Percentiles rank a stretch among this genome's conserved stretches.
Conservation (phyloP, 2,329 filamentous ascomycete genomes). For the Pseudogymnoascus sp. region DNA sequence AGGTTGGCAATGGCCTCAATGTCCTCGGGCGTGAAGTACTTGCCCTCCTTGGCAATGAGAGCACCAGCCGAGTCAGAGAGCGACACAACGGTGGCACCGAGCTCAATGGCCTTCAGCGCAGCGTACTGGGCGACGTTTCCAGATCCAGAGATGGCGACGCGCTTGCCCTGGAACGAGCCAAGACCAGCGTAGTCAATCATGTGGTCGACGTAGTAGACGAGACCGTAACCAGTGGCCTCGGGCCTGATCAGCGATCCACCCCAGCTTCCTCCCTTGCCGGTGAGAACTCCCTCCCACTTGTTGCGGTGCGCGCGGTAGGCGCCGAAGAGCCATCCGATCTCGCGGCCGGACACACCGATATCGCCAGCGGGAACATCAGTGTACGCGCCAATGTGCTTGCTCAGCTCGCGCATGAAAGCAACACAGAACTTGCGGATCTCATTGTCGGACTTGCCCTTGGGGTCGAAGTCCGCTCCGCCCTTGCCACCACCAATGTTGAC, state of each 20-base stretch:
- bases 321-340: slow-evolving; percentile 93
- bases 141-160: slow-evolving; percentile 89
- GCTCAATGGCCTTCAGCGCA: slow-evolving; percentile 91
- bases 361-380: slow-evolving; percentile 96
- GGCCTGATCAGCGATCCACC: slow-evolving; percentile 90
- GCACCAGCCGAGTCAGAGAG: slow-evolving; percentile 87
- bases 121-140: slow-evolving; percentile 98
- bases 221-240: slow-evolving; percentile 92
- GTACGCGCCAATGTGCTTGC: slow-evolving; percentile 91
- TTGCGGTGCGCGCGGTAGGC: slow-evolving; percentile 83
- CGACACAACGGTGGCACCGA: slow-evolving; percentile 85
- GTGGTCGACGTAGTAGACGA: slow-evolving; percentile 92
- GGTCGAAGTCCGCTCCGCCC: slow-evolving; percentile 96
- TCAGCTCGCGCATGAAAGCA: slow-evolving; percentile 91
- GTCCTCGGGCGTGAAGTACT: slow-evolving; percentile 69
- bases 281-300: slow-evolving; percentile 91
- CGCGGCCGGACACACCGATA: slow-evolving; percentile 85
- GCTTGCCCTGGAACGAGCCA: slow-evolving; percentile 82
- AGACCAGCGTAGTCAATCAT: slow-evolving; percentile 90
- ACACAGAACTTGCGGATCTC: slow-evolving; percentile 98
- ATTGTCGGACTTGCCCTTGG: slow-evolving; percentile 94
- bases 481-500: slow-evolving; percentile 96
- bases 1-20: slow-evolving; percentile 70
- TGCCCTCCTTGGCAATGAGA: slow-evolving; percentile 63
- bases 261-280: slow-evolving; percentile 89